A percentile compares a stretch with the other conserved stretches of the same genome.
phyloP scores from a whole-genome alignment of 2,329 filamentous ascomycete genomes.

The Didymella sp. region DNA sequence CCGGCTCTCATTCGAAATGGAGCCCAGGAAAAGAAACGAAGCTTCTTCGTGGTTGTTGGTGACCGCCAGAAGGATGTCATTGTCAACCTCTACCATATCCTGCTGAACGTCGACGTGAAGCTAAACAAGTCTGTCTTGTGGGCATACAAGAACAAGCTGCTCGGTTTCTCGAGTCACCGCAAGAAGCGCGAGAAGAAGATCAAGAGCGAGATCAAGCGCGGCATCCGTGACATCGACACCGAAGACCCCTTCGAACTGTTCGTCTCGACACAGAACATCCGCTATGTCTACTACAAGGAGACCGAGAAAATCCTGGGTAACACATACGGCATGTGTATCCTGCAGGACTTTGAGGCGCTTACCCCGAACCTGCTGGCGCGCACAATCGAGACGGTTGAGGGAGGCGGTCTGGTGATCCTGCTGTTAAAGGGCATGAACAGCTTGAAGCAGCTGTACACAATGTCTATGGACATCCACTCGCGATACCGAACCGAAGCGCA shows the following conservation, averaged over 20 bases:
- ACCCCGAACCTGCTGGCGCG: slow-evolving; percentile 96
- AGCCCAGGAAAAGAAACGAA: slow-evolving; percentile 85
- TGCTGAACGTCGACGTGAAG: slow-evolving; percentile 87
- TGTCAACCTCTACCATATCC: slow-evolving; percentile 91
- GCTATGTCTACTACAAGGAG: slow-evolving; percentile 99
- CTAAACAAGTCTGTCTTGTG: slow-evolving; percentile 96
- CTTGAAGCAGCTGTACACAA: slow-evolving; percentile 93
- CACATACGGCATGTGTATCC: slow-evolving; percentile 97
- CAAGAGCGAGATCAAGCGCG: slow-evolving; percentile 96
- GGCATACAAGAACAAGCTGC: slow-evolving; percentile 98
- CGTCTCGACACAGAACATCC: slow-evolving; percentile 93
- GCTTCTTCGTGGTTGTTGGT: slow-evolving; percentile 96
- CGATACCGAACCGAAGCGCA: slow-evolving; percentile 96
- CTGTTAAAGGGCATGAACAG: slow-evolving; percentile 96
- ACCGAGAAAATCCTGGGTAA: slow-evolving; percentile 98
- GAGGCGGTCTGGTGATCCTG: slow-evolving; percentile 88
- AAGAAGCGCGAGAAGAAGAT: slow-evolving; percentile 99
- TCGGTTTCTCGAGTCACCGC: slow-evolving; percentile 91
- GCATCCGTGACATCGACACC: slow-evolving; percentile 87
- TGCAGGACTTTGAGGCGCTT: slow-evolving; percentile 97
- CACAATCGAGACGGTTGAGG: slow-evolving; percentile 97
- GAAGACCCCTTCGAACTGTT: slow-evolving; percentile 98
- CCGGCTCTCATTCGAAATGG: slow-evolving; percentile 52
- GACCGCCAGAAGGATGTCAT: slow-evolving; percentile 96
- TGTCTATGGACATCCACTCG: slow-evolving; percentile 98